Base-by-base conservation (phyloP, 2,329 filamentous ascomycete species). In the Plectosphaerella plurivora region DNA sequence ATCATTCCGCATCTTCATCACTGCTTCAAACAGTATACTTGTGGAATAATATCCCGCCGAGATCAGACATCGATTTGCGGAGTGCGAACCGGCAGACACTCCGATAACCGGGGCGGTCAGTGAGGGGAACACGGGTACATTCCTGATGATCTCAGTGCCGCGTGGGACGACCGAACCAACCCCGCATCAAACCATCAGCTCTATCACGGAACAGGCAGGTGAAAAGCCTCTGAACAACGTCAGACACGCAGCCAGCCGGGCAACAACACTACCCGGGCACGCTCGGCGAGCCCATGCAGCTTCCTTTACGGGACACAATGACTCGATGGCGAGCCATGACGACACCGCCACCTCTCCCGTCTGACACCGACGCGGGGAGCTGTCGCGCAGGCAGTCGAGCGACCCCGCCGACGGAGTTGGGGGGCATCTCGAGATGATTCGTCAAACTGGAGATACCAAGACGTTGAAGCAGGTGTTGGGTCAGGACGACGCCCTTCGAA, bases 171-270 rank as follows among this genome's bases (percentile, higher is more conserved):
- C 28, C 28, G 28, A 8, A 4, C 28, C 28, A 35, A 50, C 48
- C 48, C 48, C 48, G 39, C 48, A 24, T 16, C 24, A 22, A 22
- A 16, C 20, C 35, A 15, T 16, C 12, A 49, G 47, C 35, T 49
- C 47, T 49, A 50, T 44, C 48, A 45, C 48, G n/a, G 39, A 50
- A 45, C 48, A 39, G 48, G 48, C 48, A 50, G 48, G 48, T 50
- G 15, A 35, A 28, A 44, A 36, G 39, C 2, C 18, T 16, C 15
- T 20, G 41, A 44, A 12, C 10, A 20, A 18, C 41, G 41, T 44
- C 41, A 44, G 41, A 41, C 37, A 41, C 37, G 37, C 37, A 41
- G 37, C n/a, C 37, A 44, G n/a, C n/a, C 16, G 41, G 15, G 16
- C 11, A 16, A 18, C 5, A 44, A 44, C 41, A 44, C 10, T 16